Evolutionary conservation across 1,284 basidiomycete genomes (phyloP).

Genomic region (Ustilago hordei): DNA sequence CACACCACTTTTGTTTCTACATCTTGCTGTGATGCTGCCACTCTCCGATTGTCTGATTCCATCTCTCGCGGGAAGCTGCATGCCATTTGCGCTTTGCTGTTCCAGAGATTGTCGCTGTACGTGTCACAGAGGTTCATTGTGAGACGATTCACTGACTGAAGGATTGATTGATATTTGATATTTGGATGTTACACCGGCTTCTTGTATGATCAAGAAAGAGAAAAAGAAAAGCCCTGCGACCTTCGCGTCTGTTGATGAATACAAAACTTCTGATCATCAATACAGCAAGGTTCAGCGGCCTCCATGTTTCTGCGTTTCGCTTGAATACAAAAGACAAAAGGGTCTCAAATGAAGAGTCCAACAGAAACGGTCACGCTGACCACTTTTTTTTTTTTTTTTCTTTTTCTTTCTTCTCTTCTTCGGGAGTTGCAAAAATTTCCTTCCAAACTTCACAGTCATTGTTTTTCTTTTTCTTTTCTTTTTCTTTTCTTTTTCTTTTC

Average conservation of each 20-base stretch:
- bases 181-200: neutral
- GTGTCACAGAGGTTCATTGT: no score
- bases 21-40: no score
- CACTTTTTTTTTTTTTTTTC: neutral
- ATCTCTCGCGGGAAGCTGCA: no score
- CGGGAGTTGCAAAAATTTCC: neutral
- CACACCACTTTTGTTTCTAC: conserved; percentile 29
- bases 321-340: conserved; percentile 19
- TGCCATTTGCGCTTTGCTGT: no score
- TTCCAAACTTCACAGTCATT: conserved; percentile 4
- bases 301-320: neutral
- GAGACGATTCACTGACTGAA: neutral
- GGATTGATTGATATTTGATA: no score
- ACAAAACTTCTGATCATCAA: neutral
- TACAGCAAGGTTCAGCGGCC: neutral
- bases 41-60: no score
- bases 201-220: neutral
- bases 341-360: neutral
- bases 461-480: neutral
- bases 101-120: no score
- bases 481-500: conserved; percentile 5
- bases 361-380: conserved; percentile 15
- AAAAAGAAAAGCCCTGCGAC: neutral
- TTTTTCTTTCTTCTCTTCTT: conserved; percentile 1
- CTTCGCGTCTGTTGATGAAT: conserved; percentile 6